These are phyloP conservation scores for Colletotrichum sublineola DNA, from an alignment of 2,329 filamentous ascomycete species.

Conservation along the genomic window DNA sequence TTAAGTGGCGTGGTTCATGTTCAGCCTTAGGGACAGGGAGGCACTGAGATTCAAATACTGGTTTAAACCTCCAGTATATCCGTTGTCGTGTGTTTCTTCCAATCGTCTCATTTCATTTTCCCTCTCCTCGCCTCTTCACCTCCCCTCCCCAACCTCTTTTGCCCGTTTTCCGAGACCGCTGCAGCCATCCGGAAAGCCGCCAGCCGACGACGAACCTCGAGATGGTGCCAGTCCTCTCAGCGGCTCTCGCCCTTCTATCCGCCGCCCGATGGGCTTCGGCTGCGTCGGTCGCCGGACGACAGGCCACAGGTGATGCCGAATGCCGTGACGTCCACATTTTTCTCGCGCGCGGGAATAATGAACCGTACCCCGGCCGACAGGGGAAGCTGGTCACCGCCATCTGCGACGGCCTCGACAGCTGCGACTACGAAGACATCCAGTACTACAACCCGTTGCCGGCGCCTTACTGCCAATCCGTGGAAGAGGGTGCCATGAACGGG, in stretches of 20 bases:
- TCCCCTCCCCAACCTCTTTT: neutral
- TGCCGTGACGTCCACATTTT: slow-evolving; percentile 50
- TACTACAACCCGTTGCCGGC: slow-evolving; percentile 49
- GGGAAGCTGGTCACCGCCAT: slow-evolving; percentile 48
- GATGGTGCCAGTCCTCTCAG: slow-evolving; percentile 32
- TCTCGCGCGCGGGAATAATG: slow-evolving; percentile 48
- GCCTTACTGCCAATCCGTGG: slow-evolving; percentile 54
- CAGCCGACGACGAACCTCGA: neutral
- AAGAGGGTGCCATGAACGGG: slow-evolving; percentile 53
- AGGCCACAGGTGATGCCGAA: slow-evolving; percentile 27
- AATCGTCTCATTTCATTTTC: neutral
- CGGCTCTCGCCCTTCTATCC: slow-evolving; percentile 24
- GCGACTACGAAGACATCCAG: slow-evolving; percentile 52
- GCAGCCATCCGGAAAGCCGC: neutral
- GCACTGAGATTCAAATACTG: neutral
- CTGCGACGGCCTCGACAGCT: slow-evolving; percentile 47
- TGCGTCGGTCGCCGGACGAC: slow-evolving; percentile 25
- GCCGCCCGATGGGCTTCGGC: slow-evolving; percentile 18
- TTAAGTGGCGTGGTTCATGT: slow-evolving; percentile 4
- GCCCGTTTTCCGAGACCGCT: neutral
- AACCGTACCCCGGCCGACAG: slow-evolving; percentile 50
- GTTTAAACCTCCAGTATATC: neutral
- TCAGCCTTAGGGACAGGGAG: slow-evolving; percentile 13
- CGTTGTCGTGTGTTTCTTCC: neutral
- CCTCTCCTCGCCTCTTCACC: neutral